Base-by-base conservation (phyloP, 305 asterid genomes). In the Fraxinus platypoda region DNA sequence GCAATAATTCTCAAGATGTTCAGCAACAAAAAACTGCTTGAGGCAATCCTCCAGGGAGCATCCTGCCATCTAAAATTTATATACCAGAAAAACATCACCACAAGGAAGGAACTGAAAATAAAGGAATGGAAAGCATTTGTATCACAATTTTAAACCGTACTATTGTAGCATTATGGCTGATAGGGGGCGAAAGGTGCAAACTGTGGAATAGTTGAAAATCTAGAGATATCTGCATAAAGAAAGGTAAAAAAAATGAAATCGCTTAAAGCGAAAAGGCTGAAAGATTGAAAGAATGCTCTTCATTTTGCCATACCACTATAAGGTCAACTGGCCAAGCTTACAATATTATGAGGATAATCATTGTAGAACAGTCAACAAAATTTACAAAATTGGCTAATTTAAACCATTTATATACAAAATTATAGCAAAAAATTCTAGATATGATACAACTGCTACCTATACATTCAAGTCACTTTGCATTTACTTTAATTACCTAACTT, bases 171-270 rank as follows among this genome's bases (percentile, higher is more conserved):
- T 87, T 89, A 64, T 83, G 77, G 83, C 87, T 84, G 78, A 75
- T 37, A 34, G 88, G 89, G 75, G 94, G 97, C 6, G 93, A 86
- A 78, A 95, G 91, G 83, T 93, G 99, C 81, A 95, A 88, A 85
- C 92, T 94, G 85, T 91, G 93, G 73, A 92, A 94, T 59, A 89
- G 85, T 82, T 94, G 96, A 90, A 90, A 95, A 83, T 95, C 97
- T 79, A 89, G 89, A 81, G 97, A 91, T 76, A 93, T 93, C 99
- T 95, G 95, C 68, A 84, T 72, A 82, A 15, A 81, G 71, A 80
- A 66, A 34, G 17, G 41, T 68, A 70, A 25, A 28, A 31, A 28
- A 81, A 8, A 64, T 78, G 8, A 78, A 74, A 37, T 33, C 57
- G 23, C 26, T 62, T 41, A 31, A 74, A 43, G 25, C 30, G 71